A percentile compares a stretch with the other conserved stretches of the same genome.
phyloP scores from a whole-genome alignment of 2,329 filamentous ascomycete species.

The Arthrobotrys sphaeroides region DNA sequence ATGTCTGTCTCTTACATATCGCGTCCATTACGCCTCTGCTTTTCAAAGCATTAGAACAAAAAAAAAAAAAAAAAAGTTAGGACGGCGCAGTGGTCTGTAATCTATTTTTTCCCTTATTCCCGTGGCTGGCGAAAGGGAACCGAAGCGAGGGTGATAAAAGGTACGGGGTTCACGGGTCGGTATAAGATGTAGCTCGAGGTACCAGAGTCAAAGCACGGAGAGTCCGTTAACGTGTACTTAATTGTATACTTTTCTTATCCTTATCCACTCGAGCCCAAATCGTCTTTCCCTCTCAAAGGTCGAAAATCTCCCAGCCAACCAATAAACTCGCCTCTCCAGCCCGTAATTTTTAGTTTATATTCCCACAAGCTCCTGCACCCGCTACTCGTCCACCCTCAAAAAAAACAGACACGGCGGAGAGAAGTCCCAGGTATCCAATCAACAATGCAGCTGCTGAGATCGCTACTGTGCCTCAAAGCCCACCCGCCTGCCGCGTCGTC shows the following conservation, averaged over 20 bases:
- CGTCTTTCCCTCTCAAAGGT: background rate
- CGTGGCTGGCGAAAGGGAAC: constrained; percentile 32
- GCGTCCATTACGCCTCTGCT: background rate
- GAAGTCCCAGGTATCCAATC: background rate
- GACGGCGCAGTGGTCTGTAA: background rate
- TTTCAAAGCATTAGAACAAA: background rate
- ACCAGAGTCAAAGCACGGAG: background rate
- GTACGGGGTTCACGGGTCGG: background rate
- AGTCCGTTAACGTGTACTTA: background rate
- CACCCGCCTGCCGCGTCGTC: background rate
- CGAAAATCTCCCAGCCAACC: background rate
- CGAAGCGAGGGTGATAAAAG: constrained; percentile 1
- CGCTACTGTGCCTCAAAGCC: constrained; percentile 17
- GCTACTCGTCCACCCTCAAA: background rate
- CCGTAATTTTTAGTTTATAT: background rate
- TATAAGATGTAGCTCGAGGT: constrained; percentile 15
- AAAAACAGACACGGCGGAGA: background rate
- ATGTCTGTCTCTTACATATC: constrained; percentile 11
- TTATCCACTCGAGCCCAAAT: background rate
- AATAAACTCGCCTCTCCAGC: background rate
- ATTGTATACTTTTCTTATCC: background rate
- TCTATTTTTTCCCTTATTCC: constrained; percentile 19
- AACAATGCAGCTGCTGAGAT: constrained; percentile 22
- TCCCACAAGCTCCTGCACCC: background rate
- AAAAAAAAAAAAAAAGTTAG: constrained; percentile 2